Evolutionary conservation across 176 grass and related monocot genomes (phyloP), one percentile per base, ranked within the genome.

Genomic region (Poa pratensis): DNA sequence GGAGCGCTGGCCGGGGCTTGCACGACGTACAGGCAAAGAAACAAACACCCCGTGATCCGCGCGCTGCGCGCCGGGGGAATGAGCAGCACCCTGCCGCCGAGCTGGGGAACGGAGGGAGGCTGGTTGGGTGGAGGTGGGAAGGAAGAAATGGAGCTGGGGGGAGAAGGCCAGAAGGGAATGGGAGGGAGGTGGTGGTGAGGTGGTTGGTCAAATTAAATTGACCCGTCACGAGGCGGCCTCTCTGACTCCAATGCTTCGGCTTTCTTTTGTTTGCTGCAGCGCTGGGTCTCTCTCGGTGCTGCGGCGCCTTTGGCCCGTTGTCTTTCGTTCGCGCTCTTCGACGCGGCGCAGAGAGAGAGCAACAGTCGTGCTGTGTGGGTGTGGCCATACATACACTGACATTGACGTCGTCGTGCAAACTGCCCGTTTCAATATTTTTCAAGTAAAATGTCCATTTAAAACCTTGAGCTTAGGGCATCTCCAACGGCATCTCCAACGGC

Each of bases 181-280:
- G 35, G 14, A 15, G 37, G 2, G 61, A 59, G 39, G 40, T 9
- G 5, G n/a, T 1, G 32, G 27, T 12, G 37, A 52, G 78, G 77
- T 80, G 30, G 83, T 54, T 82, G 79, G 73, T 3, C 54, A 86
- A 78, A 73, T 90, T 64, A 82, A 85, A 77, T 86, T 15, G 32
- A 66, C 0, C 60, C 46, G 83, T 85, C 88, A 78, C 77, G 87
- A 80, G 82, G n/a, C 7, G 64, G 43, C 35, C 66, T 49, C 74
- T 78, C 72, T 37, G 73, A 52, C 73, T 76, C 73, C 73, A 76
- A 53, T n/a, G 46, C 76, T 26, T 26, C 81, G 70, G 80, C 64
- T 55, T 79, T 59, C 17, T 18, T 19, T 14, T 30, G 65, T 7
- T 5, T 11, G n/a, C 58, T 19, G 65, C 66, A 0, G 35, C 80